These are phyloP conservation scores for Lentinus tigrinus DNA, from an alignment of 768 basidiomycete species.

Conservation along the genomic window DNA sequence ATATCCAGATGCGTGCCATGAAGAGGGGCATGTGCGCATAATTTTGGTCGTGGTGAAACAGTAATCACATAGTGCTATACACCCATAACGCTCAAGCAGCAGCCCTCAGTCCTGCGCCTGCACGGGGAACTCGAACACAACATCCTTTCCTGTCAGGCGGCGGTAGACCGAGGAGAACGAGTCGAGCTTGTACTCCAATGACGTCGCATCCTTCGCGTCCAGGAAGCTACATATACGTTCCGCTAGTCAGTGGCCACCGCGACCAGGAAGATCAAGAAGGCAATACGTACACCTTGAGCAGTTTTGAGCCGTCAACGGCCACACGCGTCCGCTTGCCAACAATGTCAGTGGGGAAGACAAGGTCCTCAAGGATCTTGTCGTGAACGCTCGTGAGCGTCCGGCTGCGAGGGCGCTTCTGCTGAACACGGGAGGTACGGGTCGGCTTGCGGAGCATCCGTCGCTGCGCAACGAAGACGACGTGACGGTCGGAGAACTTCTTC, in stretches of 20 bases:
- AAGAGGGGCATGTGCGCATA: constrained; percentile 34
- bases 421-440: constrained; percentile 86
- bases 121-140: constrained; percentile 89
- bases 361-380: constrained; percentile 98
- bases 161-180: constrained; percentile 98
- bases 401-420: constrained; percentile 95
- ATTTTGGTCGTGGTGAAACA: constrained; percentile 33
- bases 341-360: constrained; percentile 98
- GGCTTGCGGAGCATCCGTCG: constrained; percentile 98
- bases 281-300: constrained; percentile 94
- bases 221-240: constrained; percentile 63
- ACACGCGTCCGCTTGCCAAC: constrained; percentile 98
- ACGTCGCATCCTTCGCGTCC: constrained; percentile 96
- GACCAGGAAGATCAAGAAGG: neutral
- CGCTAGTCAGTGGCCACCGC: neutral
- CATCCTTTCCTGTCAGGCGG: constrained; percentile 94
- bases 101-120: constrained; percentile 60
- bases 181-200: constrained; percentile 99
- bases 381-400: constrained; percentile 97
- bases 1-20: constrained; percentile 14
- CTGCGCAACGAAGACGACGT: constrained; percentile 98
- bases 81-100: constrained; percentile 31
- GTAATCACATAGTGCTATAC: constrained; percentile 33
- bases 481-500: constrained; percentile 99
- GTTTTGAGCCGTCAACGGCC: constrained; percentile 88